Evolutionary conservation across 306 rosid genomes (phyloP), one percentile per base, ranked within the genome.

Genomic region (Casuarina glauca): DNA sequence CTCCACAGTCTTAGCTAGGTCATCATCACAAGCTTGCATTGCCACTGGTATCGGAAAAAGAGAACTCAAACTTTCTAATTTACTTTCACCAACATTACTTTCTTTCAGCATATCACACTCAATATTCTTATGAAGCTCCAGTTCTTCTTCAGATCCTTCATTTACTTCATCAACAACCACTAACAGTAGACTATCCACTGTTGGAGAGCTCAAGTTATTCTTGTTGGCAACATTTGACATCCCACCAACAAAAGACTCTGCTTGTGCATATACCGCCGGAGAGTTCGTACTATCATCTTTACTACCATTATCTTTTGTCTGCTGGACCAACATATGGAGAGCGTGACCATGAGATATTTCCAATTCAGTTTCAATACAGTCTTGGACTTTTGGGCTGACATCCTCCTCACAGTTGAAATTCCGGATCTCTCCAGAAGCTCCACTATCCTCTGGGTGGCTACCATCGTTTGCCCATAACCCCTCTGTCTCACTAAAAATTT

Each of bases 391-490:
- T 44, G 75, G 78, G 77, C 51, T 78, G 77, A 61, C 75, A 51
- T 61, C 77, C 36, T 76, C 87, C 69, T 54, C 63, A 74, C 42
- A 74, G 58, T 55, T 69, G 71, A 11, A 41, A n/a, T 67, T 82
- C 78, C 54, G 81, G 6, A 73, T 62, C 35, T 84, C 88, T 75
- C 66, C 81, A 5, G 85, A 84, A 76, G 74, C 52, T 70, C 50
- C 77, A 53, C 74, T 45, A 53, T 84, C 67, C 74, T 81, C 70
- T 3, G 49, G 53, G 66, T 79, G 79, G 75, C 73, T 42, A 16
- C 17, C 74, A 41, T 61, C 60, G 26, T 73, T 73, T 45, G 5
- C 82, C 60, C 39, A 78, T 63, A 76, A 74, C 82, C 73, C 76
- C 81, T 50, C 79, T 36, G 45, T 57, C 70, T 74, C 90, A 74